Base-by-base conservation (phyloP, 192 early-diverging fungal species). In the Backusella tarrabulga region DNA sequence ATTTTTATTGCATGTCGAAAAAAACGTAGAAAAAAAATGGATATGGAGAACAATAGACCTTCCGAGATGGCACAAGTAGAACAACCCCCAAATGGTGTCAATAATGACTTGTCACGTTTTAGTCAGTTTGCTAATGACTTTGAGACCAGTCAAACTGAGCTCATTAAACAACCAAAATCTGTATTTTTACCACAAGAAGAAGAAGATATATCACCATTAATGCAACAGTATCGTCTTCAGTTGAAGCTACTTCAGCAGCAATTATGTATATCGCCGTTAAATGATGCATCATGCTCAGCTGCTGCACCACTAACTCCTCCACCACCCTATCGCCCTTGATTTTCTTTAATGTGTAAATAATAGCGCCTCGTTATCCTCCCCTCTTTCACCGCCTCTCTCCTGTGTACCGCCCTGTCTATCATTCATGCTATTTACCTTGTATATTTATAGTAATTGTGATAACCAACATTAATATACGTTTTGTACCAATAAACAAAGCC, bases 41-140 rank as follows among this genome's bases (percentile, higher is more conserved):
- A 29, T 66, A 75, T 46, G 68, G 67, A 68, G 63, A 75, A 75
- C 7, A 35, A 60, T 63, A 14, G 56, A 63, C 9, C 56, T 63
- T 63, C 56, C 56, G 11, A 63, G 56, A 63, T 63, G 56, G 23
- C 12, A 26, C 56, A 63, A 29, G 23, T 29, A 29, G 21, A 63
- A 63, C 21, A 11, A 26, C 56, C 23, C 56, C 56, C 56, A 4
- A 29, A 12, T 63, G 56, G 56, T 63, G 56, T 63, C 56, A 63
- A 63, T 63, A 63, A 63, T 63, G 56, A 63, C 56, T 63, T 63
- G 56, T 63, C 56, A 63, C 56, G 56, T 36, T 40, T 50, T 68
- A 66, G 40, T 44, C 74, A 67, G 32, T 75, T 75, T 75, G 74
- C 74, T n/a, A 67, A 19, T 67, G 74, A 75, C 41, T 75, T 75